Evolutionary conservation across 2,329 filamentous ascomycete genomes (phyloP).

Genomic region (Endoconidiophora polonica): DNA sequence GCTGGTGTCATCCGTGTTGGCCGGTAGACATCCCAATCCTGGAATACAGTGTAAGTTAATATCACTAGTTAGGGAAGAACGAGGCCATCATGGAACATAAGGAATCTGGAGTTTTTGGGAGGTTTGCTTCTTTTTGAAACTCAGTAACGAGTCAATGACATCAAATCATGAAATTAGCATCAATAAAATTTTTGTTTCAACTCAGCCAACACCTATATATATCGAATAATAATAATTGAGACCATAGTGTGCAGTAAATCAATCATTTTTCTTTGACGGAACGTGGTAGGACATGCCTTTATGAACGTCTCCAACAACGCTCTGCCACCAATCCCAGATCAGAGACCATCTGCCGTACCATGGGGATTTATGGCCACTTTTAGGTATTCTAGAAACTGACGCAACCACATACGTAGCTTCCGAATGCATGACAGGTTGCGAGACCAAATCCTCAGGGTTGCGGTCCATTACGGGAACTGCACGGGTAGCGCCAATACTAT

Average conservation of each 20-base stretch:
- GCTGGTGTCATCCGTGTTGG: conserved; percentile 81
- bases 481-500: conserved; percentile 23
- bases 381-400: conserved; percentile 22
- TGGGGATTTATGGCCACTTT: conserved; percentile 20
- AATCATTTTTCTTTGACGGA: neutral
- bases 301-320: neutral
- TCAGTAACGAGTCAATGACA: conserved; percentile 5
- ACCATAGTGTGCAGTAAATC: too few species aligned
- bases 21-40: conserved; percentile 17
- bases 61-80: neutral
- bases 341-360: conserved; percentile 21
- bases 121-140: neutral
- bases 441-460: neutral
- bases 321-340: conserved; percentile 6
- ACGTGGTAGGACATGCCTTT: conserved; percentile 6
- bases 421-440: neutral
- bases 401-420: conserved; percentile 20
- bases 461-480: conserved; percentile 27
- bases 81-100: neutral
- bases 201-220: too few species aligned
- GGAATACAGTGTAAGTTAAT: neutral
- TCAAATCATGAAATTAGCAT: conserved; percentile 4
- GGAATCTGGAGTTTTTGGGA: conserved; percentile 3
- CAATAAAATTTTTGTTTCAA: neutral
- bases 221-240: too few species aligned